Conservation (phyloP, 192 early-diverging fungal genomes). For the Coemansia sp. region DNA sequence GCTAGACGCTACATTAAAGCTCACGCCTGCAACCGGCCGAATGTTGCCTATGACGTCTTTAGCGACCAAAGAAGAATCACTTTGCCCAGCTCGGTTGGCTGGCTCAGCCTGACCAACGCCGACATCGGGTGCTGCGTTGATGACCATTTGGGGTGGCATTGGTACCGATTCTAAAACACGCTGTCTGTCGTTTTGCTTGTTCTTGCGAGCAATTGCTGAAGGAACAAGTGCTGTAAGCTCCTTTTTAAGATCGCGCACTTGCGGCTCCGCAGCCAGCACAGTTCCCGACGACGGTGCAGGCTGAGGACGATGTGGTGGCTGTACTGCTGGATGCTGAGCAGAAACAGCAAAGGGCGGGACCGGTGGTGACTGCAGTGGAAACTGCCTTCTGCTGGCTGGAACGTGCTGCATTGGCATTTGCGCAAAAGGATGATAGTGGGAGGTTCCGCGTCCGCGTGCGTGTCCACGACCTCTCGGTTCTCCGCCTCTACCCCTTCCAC, state of each 20-base stretch:
- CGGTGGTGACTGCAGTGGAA: not conserved
- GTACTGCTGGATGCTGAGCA: not conserved
- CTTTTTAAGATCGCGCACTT: constrained; percentile 78
- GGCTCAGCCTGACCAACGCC: constrained; percentile 36
- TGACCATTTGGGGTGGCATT: constrained; percentile 56
- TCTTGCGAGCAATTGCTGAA: constrained; percentile 57
- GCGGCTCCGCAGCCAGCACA: constrained; percentile 73
- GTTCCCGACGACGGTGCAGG: constrained; percentile 12
- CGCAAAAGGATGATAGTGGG: constrained; percentile 13
- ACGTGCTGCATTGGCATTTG: not conserved
- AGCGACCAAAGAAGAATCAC: not conserved
- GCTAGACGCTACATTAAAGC: constrained; percentile 7
- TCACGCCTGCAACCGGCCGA: constrained; percentile 6
- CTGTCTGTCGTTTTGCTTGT: constrained; percentile 40
- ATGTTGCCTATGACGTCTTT: constrained; percentile 14
- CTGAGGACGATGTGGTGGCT: constrained; percentile 3
- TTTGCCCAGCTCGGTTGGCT: constrained; percentile 4
- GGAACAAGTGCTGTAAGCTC: constrained; percentile 76
- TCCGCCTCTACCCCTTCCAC: not conserved
- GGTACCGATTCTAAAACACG: constrained; percentile 45
- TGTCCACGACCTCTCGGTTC: constrained; percentile 6
- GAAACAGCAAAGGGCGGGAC: constrained; percentile 2
- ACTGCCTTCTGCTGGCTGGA: not conserved
- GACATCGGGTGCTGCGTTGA: constrained; percentile 72
- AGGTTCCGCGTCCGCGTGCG: not conserved